These are phyloP conservation scores for Solidago caesia DNA, from an alignment of 129 eudicot genomes.

Conservation along the genomic window DNA sequence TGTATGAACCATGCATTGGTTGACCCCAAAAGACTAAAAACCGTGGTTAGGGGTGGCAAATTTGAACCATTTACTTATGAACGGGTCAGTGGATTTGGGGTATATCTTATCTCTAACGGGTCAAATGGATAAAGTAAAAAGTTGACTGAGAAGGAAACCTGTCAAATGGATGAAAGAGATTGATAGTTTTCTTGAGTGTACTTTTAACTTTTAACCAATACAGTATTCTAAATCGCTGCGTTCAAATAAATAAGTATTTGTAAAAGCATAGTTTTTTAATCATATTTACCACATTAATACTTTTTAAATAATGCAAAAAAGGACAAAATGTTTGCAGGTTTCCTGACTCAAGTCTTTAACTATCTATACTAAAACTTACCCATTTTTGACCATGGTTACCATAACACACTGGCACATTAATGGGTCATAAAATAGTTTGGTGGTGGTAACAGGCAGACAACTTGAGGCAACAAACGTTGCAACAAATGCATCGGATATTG, in stretches of 20 bases:
- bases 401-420: not conserved
- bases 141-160: not conserved
- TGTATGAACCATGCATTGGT: not conserved
- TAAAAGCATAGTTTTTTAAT: not conserved
- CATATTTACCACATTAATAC: not conserved
- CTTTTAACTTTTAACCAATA: not conserved
- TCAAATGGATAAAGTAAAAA: not conserved
- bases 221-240: not conserved
- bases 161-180: not conserved
- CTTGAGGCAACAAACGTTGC: conserved; percentile 65
- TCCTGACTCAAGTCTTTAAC: not conserved
- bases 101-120: not conserved
- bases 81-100: not conserved
- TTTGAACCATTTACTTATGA: not conserved
- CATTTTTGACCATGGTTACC: not conserved
- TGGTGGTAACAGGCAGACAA: conserved; percentile 59
- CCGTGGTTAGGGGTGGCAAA: not conserved
- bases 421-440: not conserved
- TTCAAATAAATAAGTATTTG: not conserved
- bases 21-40: not conserved
- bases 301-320: not conserved
- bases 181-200: not conserved
- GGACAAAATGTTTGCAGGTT: not conserved
- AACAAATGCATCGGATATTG: conserved; percentile 61
- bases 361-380: not conserved